Percentiles rank a stretch among this genome's conserved stretches.
Evolutionary conservation across 495 filamentous ascomycete genomes (phyloP).

Genomic region (Talaromyces nanjingensis): DNA sequence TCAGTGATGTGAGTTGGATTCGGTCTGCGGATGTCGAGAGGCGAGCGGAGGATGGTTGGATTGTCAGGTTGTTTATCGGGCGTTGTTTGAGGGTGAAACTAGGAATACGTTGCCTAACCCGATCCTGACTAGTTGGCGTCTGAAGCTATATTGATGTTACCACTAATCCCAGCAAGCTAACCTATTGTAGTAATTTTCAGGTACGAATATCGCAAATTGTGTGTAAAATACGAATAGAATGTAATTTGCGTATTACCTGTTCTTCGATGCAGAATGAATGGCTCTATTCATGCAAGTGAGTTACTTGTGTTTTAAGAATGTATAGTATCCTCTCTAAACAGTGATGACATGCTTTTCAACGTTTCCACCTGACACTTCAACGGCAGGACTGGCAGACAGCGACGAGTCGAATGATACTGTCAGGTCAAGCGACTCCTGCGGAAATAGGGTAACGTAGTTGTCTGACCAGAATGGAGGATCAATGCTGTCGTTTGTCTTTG

Average conservation of each 20-base stretch:
- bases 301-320: not conserved
- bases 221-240: not conserved
- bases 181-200: not conserved
- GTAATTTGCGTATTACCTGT: not conserved
- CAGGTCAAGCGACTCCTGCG: slow-evolving; percentile 40
- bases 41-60: not conserved
- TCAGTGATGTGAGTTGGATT: not conserved
- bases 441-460: slow-evolving; percentile 58
- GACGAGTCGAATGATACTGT: slow-evolving; percentile 14
- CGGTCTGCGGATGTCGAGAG: not conserved
- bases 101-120: not conserved
- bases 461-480: slow-evolving; percentile 51
- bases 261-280: not conserved
- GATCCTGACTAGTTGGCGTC: not conserved
- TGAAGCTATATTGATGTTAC: not conserved
- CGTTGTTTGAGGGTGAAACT: not conserved
- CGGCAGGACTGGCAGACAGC: not conserved
- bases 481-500: slow-evolving; percentile 29
- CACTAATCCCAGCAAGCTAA: not conserved
- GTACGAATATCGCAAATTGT: not conserved
- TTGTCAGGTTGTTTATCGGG: not conserved
- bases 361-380: slow-evolving; percentile 8
- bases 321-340: not conserved
- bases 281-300: not conserved
- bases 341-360: not conserved